Conservation (phyloP, 768 basidiomycete genomes). For the Tephrocybe sp. region DNA sequence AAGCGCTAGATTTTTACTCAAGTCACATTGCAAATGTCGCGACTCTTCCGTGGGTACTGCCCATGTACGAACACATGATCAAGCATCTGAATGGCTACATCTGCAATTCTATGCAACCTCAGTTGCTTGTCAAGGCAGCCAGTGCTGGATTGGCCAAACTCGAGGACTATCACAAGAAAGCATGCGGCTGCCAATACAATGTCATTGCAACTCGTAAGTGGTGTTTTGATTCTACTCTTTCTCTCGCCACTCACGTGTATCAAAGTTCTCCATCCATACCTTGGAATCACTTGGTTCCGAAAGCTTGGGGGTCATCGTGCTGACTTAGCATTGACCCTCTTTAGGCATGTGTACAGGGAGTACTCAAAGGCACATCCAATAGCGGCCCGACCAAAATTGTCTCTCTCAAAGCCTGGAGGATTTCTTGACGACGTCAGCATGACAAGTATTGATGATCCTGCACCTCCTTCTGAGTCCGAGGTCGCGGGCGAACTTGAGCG, state of each 20-base stretch:
- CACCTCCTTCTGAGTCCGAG: neutral
- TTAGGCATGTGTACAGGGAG: slow-evolving; percentile 1
- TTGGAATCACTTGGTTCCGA: slow-evolving; percentile 11
- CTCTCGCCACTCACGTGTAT: slow-evolving; percentile 1
- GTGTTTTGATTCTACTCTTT: neutral
- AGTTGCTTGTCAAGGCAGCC: slow-evolving; percentile 11
- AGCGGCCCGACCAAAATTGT: neutral
- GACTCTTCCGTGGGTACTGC: slow-evolving; percentile 30
- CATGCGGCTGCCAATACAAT: slow-evolving; percentile 23
- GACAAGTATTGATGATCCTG: neutral
- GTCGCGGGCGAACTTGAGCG: neutral
- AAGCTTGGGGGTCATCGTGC: slow-evolving; percentile 4
- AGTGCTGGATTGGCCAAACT: slow-evolving; percentile 25
- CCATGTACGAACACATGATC: slow-evolving; percentile 26
- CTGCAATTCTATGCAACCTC: neutral
- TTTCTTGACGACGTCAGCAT: slow-evolving; percentile 4
- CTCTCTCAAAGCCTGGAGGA: neutral
- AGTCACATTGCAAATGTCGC: slow-evolving; percentile 27
- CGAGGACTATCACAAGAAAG: slow-evolving; percentile 21
- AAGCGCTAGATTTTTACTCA: slow-evolving; percentile 26
- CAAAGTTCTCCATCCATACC: slow-evolving; percentile 25
- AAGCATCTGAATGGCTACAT: slow-evolving; percentile 14
- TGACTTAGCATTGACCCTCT: neutral
- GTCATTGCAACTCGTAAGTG: slow-evolving; percentile 27
- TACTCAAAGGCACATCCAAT: neutral